Percentiles rank a stretch among this genome's conserved stretches.
These are phyloP conservation scores for Delitschia confertaspora DNA, from an alignment of 495 filamentous ascomycete species.

Conservation along the genomic window DNA sequence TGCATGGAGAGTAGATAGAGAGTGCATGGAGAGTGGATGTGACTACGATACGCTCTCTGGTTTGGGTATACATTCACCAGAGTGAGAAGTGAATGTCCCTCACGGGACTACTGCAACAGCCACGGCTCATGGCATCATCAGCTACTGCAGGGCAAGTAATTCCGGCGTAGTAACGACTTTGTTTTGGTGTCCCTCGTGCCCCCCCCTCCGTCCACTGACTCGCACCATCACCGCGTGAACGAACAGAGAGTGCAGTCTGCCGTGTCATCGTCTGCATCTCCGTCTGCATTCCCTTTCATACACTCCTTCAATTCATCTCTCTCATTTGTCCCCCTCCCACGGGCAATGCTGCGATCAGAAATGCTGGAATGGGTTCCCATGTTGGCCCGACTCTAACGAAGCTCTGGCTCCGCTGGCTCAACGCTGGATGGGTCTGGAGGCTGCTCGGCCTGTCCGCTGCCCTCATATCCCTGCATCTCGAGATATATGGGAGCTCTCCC, in stretches of 20 bases:
- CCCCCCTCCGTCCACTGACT: no score
- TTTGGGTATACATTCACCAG: no score
- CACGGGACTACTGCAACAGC: no score
- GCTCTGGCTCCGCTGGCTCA: constrained; percentile 20
- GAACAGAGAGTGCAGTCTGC: no score
- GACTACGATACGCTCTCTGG: no score
- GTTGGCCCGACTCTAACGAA: constrained; percentile 17
- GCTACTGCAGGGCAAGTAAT: no score
- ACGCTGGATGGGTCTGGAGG: constrained; percentile 11
- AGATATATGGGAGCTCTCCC: constrained; percentile 21
- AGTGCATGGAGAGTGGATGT: no score
- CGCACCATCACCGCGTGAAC: constrained; percentile 4
- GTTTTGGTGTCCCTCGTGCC: no score
- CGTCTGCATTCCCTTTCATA: background rate
- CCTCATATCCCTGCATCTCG: constrained; percentile 22
- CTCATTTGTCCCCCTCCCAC: constrained; percentile 1
- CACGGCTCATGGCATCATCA: no score
- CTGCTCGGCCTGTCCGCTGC: constrained; percentile 18
- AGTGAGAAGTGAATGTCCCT: no score
- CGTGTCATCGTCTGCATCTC: background rate
- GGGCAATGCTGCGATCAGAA: constrained; percentile 20
- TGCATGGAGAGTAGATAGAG: no score
- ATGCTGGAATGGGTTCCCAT: constrained; percentile 24
- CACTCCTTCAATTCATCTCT: background rate
- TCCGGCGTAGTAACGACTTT: no score